These are phyloP conservation scores for Fonsecaea monophora DNA, from an alignment of 2,329 filamentous ascomycete species.

Conservation along the genomic window DNA sequence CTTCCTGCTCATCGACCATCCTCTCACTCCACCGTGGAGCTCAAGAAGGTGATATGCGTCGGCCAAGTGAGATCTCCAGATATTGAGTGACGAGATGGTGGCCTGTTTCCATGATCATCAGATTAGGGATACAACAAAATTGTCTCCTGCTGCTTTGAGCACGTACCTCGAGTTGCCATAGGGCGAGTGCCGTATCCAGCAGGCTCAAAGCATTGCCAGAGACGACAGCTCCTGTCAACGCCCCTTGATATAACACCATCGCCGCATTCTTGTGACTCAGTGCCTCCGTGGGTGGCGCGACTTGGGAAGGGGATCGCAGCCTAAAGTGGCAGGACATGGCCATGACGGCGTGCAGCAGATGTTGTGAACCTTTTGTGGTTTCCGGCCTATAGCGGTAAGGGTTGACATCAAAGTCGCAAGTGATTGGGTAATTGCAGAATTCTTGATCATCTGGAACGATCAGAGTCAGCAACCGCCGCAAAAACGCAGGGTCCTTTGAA, in stretches of 20 bases:
- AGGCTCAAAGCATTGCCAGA: conserved; percentile 8
- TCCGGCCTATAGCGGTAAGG: conserved; percentile 26
- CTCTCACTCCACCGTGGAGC: conserved; percentile 16
- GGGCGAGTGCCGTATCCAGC: conserved; percentile 17
- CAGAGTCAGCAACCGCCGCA: background rate
- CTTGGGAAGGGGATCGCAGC: conserved; percentile 13
- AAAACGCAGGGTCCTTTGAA: background rate
- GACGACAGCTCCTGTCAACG: conserved; percentile 2
- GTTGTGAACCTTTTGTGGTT: conserved; percentile 22
- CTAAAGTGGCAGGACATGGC: conserved; percentile 25
- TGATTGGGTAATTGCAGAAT: conserved; percentile 28
- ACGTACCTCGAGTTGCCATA: conserved; percentile 21
- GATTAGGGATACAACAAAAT: background rate
- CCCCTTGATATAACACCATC: conserved; percentile 19
- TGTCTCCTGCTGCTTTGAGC: background rate
- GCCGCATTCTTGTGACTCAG: conserved; percentile 22
- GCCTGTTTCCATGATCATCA: background rate
- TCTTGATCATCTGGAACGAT: conserved; percentile 24
- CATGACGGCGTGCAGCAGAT: conserved; percentile 29
- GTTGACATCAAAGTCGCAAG: conserved; percentile 23
- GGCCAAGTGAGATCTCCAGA: conserved; percentile 19
- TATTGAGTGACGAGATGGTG: conserved; percentile 18
- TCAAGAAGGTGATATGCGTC: conserved; percentile 19
- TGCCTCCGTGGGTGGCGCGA: conserved; percentile 11
- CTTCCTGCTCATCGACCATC: conserved; percentile 13